phyloP scores from a whole-genome alignment of 306 rosid genomes.

The Cyclanthera cordifolia region DNA sequence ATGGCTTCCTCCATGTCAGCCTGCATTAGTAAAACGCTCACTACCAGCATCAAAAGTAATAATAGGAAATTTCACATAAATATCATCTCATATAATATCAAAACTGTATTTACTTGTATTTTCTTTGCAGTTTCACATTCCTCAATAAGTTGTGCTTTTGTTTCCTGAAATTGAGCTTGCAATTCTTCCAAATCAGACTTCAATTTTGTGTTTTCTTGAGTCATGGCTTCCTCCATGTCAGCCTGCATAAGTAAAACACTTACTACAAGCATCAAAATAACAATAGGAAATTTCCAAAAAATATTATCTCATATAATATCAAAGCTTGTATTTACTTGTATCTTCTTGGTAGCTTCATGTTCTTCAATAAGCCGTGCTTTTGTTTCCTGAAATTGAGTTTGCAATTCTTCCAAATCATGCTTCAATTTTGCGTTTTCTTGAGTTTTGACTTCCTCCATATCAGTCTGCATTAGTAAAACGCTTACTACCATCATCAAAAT shows the following conservation, averaged over 20 bases:
- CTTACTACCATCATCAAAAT: no score
- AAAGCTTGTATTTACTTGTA: neutral
- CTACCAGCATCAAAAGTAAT: slow-evolving; percentile 13
- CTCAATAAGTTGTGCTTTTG: slow-evolving; percentile 23
- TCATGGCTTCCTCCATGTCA: slow-evolving; percentile 59
- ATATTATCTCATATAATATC: neutral
- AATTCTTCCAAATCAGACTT: slow-evolving; percentile 50
- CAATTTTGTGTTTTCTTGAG: slow-evolving; percentile 55
- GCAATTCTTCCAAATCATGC: no score
- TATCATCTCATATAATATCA: neutral
- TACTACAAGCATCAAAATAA: slow-evolving; percentile 11
- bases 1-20: slow-evolving; percentile 57
- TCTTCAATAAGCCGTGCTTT: neutral
- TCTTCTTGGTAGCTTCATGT: slow-evolving; percentile 13
- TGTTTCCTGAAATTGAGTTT: no score
- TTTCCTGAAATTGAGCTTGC: slow-evolving; percentile 41
- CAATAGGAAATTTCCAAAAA: neutral
- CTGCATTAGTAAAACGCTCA: slow-evolving; percentile 23
- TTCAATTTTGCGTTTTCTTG: no score
- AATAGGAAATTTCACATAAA: neutral
- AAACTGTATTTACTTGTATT: neutral
- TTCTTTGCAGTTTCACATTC: neutral
- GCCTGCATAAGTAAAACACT: slow-evolving; percentile 26
- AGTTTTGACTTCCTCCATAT: no score
- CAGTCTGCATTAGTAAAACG: no score